phyloP scores from a whole-genome alignment of 2,329 filamentous ascomycete genomes.

The Zymoseptoria pseudotritici region DNA sequence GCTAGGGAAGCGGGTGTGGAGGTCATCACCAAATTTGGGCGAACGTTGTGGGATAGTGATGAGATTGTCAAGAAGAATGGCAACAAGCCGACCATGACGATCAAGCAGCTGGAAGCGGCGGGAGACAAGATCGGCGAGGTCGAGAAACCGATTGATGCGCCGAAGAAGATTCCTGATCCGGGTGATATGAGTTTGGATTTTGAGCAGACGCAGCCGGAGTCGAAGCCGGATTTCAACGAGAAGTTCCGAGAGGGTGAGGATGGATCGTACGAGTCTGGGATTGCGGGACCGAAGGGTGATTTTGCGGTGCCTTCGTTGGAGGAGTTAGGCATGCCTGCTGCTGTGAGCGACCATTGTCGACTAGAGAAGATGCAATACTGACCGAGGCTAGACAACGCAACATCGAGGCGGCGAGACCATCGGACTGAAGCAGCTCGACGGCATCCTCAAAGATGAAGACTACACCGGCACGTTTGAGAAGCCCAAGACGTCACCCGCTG shows the following conservation, averaged over 20 bases:
- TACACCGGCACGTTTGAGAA: slow-evolving; percentile 71
- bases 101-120: slow-evolving; percentile 56
- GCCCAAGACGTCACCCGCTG: slow-evolving; percentile 66
- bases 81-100: slow-evolving; percentile 68
- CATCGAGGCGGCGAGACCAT: slow-evolving; percentile 64
- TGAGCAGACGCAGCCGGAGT: slow-evolving; percentile 47
- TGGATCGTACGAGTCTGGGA: slow-evolving; percentile 46
- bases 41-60: slow-evolving; percentile 69
- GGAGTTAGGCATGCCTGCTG: slow-evolving; percentile 60
- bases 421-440: slow-evolving; percentile 52
- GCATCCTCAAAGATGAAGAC: slow-evolving; percentile 53
- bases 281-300: slow-evolving; percentile 61
- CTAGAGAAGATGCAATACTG: not conserved
- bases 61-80: slow-evolving; percentile 58
- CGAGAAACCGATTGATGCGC: slow-evolving; percentile 53
- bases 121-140: slow-evolving; percentile 57
- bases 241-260: slow-evolving; percentile 48
- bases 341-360: slow-evolving; percentile 21
- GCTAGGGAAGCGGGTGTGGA: slow-evolving; percentile 59
- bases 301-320: slow-evolving; percentile 64
- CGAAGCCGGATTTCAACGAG: slow-evolving; percentile 54
- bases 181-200: slow-evolving; percentile 54
- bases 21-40: slow-evolving; percentile 56
- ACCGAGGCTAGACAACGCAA: slow-evolving; percentile 44
- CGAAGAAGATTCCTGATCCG: slow-evolving; percentile 55